Evolutionary conservation across 768 basidiomycete genomes (phyloP).

Genomic region (Amanita jacksonii): DNA sequence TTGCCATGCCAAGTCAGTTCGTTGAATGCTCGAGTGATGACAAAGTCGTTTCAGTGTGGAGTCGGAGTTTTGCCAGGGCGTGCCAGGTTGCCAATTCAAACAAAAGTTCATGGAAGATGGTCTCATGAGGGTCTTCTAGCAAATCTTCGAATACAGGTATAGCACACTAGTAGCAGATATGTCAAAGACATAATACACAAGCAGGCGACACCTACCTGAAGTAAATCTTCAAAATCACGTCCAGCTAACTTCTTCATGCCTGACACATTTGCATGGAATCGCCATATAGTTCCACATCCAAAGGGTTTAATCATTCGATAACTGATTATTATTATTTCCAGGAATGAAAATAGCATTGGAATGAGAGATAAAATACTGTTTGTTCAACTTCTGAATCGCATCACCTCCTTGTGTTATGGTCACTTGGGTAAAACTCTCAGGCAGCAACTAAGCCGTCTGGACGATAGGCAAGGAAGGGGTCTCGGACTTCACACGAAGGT

Average conservation of each 20-base stretch:
- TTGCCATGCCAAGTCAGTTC: slow-evolving; percentile 18
- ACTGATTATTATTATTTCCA: too few species aligned
- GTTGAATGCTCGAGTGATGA: slow-evolving; percentile 16
- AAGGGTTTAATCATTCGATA: slow-evolving; percentile 20
- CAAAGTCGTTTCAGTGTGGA: slow-evolving; percentile 30
- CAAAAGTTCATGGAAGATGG: slow-evolving; percentile 18
- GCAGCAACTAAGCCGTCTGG: too few species aligned
- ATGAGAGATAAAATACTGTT: slow-evolving; percentile 11
- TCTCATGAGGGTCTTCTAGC: slow-evolving; percentile 20
- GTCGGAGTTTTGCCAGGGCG: too few species aligned
- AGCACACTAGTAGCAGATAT: slow-evolving; percentile 17
- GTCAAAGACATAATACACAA: background rate
- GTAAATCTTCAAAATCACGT: too few species aligned
- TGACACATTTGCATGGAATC: slow-evolving; percentile 25
- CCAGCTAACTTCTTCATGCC: slow-evolving; percentile 23
- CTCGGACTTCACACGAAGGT: too few species aligned
- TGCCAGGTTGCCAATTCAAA: slow-evolving; percentile 24
- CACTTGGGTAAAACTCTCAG: too few species aligned
- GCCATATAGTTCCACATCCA: slow-evolving; percentile 22
- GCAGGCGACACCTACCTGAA: slow-evolving; percentile 23
- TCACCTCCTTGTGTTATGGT: slow-evolving; percentile 12
- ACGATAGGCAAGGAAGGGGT: too few species aligned
- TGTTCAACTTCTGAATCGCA: slow-evolving; percentile 15
- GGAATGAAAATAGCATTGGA: background rate
- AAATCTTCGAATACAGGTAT: slow-evolving; percentile 29